Percentiles rank a stretch among this genome's conserved stretches.
Evolutionary conservation across 2,329 filamentous ascomycete genomes (phyloP).

Genomic region (Lecanicillium sp.): DNA sequence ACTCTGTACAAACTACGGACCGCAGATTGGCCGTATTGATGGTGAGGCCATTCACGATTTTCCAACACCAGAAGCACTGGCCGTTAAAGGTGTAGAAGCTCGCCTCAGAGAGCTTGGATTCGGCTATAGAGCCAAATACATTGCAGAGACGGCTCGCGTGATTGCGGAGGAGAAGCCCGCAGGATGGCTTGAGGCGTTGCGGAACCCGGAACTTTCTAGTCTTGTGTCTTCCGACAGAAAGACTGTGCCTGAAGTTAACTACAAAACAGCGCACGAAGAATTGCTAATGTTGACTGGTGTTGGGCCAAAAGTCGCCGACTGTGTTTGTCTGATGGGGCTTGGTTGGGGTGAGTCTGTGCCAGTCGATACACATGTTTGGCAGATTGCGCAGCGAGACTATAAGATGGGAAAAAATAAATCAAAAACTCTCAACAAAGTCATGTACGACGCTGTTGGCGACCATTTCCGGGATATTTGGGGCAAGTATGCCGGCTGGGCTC

Average conservation of each 20-base stretch:
- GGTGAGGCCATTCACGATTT: conserved; percentile 79
- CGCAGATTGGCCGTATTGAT: conserved; percentile 61
- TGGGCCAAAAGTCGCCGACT: conserved; percentile 94
- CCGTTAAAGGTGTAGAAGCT: conserved; percentile 64
- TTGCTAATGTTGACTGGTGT: conserved; percentile 77
- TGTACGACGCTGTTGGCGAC: conserved; percentile 84
- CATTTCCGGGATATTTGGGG: conserved; percentile 90
- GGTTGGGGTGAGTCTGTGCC: conserved; percentile 95
- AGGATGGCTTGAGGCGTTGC: conserved; percentile 68
- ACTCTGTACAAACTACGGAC: conserved; percentile 78
- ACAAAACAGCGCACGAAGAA: conserved; percentile 70
- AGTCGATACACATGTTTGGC: conserved; percentile 97
- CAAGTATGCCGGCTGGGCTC: conserved; percentile 90
- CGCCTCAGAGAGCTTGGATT: conserved; percentile 80
- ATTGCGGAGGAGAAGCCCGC: conserved; percentile 58
- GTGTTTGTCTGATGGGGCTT: conserved; percentile 90
- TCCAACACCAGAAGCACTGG: conserved; percentile 66
- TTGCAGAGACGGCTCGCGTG: conserved; percentile 74
- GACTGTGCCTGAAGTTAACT: conserved; percentile 36
- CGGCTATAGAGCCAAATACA: conserved; percentile 89
- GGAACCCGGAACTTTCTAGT: conserved; percentile 64
- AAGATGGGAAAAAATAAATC: conserved; percentile 79
- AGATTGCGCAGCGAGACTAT: conserved; percentile 95
- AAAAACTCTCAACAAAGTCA: conserved; percentile 78
- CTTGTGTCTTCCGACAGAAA: too few relatives aligned